phyloP scores from a whole-genome alignment of 768 basidiomycete species.

The Rhodotorula babjevae region DNA sequence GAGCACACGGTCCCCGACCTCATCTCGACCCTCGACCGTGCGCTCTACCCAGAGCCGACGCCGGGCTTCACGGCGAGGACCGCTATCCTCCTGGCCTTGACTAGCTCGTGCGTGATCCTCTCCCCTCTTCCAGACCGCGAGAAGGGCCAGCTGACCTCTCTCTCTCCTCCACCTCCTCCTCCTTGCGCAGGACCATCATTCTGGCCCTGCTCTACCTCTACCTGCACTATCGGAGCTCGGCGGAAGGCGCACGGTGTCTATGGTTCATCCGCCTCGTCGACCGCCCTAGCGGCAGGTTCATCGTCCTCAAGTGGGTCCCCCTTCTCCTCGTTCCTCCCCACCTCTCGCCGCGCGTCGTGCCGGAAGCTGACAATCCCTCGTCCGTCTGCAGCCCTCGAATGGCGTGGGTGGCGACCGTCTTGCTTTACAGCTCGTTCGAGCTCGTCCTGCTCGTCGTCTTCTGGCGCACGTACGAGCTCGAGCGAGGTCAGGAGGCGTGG shows the following conservation, averaged over 20 bases:
- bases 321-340: background rate
- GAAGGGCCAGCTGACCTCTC: no score
- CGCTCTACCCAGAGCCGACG: background rate
- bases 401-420: no score
- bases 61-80: background rate
- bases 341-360: no score
- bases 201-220: background rate
- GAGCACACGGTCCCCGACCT: background rate
- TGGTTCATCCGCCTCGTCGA: background rate
- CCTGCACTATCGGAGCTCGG: background rate
- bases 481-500: no score
- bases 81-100: background rate
- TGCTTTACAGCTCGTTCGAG: no score
- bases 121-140: background rate
- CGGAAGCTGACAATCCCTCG: no score
- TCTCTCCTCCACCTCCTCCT: background rate
- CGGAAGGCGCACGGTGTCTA: background rate
- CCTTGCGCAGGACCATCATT: background rate
- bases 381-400: background rate
- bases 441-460: background rate
- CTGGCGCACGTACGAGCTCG: no score
- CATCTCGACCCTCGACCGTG: background rate
- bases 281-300: background rate
- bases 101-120: background rate
- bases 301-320: conserved; percentile 5